Base-by-base conservation (phyloP, 805 yeast genomes). In the Wickerhamomyces chaumierensis region DNA sequence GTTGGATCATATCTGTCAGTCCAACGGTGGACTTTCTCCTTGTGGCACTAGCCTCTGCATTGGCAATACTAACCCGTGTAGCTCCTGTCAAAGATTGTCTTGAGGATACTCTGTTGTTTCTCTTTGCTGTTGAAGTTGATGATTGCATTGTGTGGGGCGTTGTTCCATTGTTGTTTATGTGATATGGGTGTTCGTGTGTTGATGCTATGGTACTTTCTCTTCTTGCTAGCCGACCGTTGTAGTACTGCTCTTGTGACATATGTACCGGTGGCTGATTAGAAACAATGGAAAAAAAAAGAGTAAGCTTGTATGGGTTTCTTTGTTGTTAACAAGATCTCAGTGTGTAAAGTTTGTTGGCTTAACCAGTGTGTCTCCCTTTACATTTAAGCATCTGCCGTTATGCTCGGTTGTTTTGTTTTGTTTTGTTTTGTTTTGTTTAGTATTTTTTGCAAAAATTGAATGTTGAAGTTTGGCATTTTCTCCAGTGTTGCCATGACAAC, bases 1-100 rank as follows among this genome's bases (percentile, higher is more conserved):
- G 55, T 21, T 51, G 56, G 7, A 50, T 46, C 56, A 48, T 47
- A 29, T 53, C 57, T 33, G 44, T 45, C 11, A 52, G 15, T 2
- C 56, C 58, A 0, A 43, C 38, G 2, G 41, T 49, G 3, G 58
- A 53, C 12, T 43, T 37, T 13, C 29, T 25, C 45, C 58, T 48
- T 31, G 39, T 47, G 25, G 44, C 45, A 3, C 39, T 36, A 19
- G 16, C 5, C 9, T 12, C n/a, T 3, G 15, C 5, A 8, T 7
- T 14, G 1, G 36, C 17, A 12, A 23, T 28, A 35, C 47, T 53
- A 4, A 49, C 43, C 35, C 57, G 41, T 23, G 56, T 53, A 3
- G 55, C 55, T 9, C 60, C 60, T 33, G 53, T 55, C 44, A 54
- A 44, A 2, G 60, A 56, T 36, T 53, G 60, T 27, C 60, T 46